Percentiles rank a stretch among this genome's conserved stretches.
Evolutionary conservation across 2,329 filamentous ascomycete genomes (phyloP).

Genomic region (Neopestalotiopsis clavispora): DNA sequence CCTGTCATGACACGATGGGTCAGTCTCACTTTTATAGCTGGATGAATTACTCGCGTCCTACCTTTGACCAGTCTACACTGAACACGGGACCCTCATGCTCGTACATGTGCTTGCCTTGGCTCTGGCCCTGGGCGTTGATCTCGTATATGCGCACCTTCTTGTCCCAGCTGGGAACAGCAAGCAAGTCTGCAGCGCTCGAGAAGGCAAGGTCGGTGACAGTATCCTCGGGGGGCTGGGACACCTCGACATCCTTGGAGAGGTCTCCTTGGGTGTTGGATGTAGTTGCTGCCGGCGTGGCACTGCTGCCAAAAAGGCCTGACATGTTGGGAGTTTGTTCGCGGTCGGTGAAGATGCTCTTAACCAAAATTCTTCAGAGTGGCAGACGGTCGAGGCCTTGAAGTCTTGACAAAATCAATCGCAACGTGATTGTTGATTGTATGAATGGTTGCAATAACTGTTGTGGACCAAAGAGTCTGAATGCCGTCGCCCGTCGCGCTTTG

Average conservation of each 20-base stretch:
- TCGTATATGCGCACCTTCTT: constrained; percentile 98
- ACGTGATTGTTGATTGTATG: not conserved
- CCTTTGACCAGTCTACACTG: constrained; percentile 85
- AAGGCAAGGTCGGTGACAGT: constrained; percentile 88
- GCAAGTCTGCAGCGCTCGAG: constrained; percentile 67
- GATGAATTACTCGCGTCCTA: constrained; percentile 48
- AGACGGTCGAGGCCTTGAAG: not conserved
- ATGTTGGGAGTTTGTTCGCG: constrained; percentile 47
- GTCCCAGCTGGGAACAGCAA: constrained; percentile 95
- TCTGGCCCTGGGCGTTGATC: constrained; percentile 77
- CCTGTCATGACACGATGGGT: constrained; percentile 54
- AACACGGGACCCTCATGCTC: constrained; percentile 87
- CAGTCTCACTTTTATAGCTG: constrained; percentile 19
- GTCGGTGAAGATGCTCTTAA: not conserved
- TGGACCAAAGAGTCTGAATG: not conserved
- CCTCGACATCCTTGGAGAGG: constrained; percentile 83
- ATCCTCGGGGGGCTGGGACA: constrained; percentile 82
- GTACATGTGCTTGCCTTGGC: constrained; percentile 83
- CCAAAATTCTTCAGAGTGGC: not conserved
- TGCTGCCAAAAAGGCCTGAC: constrained; percentile 65
- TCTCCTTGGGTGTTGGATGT: constrained; percentile 80
- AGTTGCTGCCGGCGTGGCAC: constrained; percentile 56
- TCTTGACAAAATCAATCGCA: not conserved
- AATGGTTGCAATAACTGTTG: not conserved
- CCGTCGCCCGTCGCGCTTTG: constrained; percentile 5